Conservation (phyloP, 116 monocot species). For the Papilionanthe hybrid region DNA sequence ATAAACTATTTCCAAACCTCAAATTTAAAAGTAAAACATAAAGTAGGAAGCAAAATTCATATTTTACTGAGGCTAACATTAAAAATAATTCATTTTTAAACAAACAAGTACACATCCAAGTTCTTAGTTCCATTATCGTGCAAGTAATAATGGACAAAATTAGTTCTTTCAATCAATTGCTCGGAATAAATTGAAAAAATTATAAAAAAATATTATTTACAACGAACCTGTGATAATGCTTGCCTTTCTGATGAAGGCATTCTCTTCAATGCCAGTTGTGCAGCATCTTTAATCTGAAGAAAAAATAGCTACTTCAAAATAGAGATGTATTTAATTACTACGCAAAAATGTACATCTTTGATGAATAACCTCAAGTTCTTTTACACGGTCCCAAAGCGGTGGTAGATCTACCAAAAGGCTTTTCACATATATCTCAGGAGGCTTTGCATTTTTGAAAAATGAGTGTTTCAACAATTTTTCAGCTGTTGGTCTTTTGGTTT, state of each 20-base stretch:
- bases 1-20: not conserved
- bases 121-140: not conserved
- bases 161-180: not conserved
- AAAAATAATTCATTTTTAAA: not conserved
- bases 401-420: slow-evolving; percentile 65
- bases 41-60: not conserved
- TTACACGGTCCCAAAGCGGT: slow-evolving; percentile 90
- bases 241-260: slow-evolving; percentile 93
- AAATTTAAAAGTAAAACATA: not conserved
- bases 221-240: slow-evolving; percentile 71
- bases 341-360: not conserved
- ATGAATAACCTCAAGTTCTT: slow-evolving; percentile 72
- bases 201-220: not conserved
- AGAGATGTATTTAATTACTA: not conserved
- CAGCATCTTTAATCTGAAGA: slow-evolving; percentile 81
- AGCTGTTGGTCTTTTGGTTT: slow-evolving; percentile 84
- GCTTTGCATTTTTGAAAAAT: slow-evolving; percentile 79
- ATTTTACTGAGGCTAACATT: not conserved
- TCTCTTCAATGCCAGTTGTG: slow-evolving; percentile 80
- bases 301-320: slow-evolving; percentile 1
- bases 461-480: slow-evolving; percentile 81
- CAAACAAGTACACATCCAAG: not conserved
- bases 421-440: slow-evolving; percentile 68
- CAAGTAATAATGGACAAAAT: not conserved
- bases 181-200: not conserved